Conservation (phyloP, 2,329 filamentous ascomycete genomes). For the Alternaria dauci region DNA sequence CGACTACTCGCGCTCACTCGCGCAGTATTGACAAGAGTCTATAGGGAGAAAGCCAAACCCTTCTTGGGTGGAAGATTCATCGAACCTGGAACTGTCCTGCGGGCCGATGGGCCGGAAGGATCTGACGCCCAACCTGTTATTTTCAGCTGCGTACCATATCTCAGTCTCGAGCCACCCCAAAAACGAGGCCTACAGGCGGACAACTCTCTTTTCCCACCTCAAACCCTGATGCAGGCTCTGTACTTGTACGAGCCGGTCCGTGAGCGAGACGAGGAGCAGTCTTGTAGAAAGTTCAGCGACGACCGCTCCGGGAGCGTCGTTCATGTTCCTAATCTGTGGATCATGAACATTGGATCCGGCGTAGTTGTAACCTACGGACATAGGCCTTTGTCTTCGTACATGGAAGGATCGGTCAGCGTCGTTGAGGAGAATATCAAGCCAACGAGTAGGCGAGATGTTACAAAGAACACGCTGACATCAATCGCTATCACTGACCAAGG, state of each 20-base stretch:
- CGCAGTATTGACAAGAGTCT: constrained; percentile 31
- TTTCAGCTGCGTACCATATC: constrained; percentile 44
- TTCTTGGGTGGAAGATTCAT: constrained; percentile 43
- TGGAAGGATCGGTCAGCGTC: constrained; percentile 40
- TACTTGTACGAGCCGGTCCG: constrained; percentile 44
- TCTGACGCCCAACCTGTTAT: constrained; percentile 35
- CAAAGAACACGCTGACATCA: constrained; percentile 16
- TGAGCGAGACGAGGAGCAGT: constrained; percentile 44
- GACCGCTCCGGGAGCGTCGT: constrained; percentile 27
- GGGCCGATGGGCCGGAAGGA: constrained; percentile 35
- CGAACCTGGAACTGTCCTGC: constrained; percentile 45
- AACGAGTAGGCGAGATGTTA: neutral
- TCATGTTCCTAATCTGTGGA: constrained; percentile 43
- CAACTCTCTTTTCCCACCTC: constrained; percentile 26
- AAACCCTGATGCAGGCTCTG: constrained; percentile 44
- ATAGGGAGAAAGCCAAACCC: constrained; percentile 36
- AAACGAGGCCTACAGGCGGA: neutral
- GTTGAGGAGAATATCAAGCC: constrained; percentile 31
- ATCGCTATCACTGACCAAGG: constrained; percentile 35
- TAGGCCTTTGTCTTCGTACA: constrained; percentile 26
- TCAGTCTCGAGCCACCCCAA: constrained; percentile 25
- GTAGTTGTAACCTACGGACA: constrained; percentile 43
- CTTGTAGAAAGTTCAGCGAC: constrained; percentile 35
- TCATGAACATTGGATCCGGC: constrained; percentile 38
- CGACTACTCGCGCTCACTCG: constrained; percentile 26